These are phyloP conservation scores for Boletellus sp. DNA, from an alignment of 768 basidiomycete species.

Conservation along the genomic window DNA sequence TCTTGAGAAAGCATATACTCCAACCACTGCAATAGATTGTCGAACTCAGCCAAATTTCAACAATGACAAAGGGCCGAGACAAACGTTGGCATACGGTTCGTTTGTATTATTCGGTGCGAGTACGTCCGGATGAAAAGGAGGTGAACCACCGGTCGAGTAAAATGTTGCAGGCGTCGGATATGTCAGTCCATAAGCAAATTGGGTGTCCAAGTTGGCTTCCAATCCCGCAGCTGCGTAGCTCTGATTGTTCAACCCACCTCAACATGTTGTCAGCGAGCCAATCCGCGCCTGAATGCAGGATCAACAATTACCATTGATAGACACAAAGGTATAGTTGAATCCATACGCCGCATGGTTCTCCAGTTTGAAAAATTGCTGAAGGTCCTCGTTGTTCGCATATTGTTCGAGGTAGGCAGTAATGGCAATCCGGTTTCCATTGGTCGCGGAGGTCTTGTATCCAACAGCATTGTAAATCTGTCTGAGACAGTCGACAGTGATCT, in stretches of 20 bases:
- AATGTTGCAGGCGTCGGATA: constrained; percentile 58
- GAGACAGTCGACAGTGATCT: constrained; percentile 52
- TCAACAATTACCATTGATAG: constrained; percentile 49
- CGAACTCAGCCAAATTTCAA: neutral
- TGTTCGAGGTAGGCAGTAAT: constrained; percentile 53
- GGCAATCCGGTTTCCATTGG: constrained; percentile 47
- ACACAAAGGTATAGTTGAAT: constrained; percentile 49
- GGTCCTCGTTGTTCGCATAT: constrained; percentile 50
- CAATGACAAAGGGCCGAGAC: constrained; percentile 10
- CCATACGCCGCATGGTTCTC: constrained; percentile 47
- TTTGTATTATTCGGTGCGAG: constrained; percentile 41
- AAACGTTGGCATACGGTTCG: constrained; percentile 47
- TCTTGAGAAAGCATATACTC: constrained; percentile 48
- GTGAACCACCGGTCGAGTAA: constrained; percentile 59
- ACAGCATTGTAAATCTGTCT: constrained; percentile 53
- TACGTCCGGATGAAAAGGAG: constrained; percentile 53
- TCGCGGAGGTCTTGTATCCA: constrained; percentile 41
- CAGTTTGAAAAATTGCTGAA: constrained; percentile 47
- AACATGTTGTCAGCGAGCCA: constrained; percentile 6
- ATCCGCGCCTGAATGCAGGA: neutral
- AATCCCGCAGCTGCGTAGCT: constrained; percentile 46
- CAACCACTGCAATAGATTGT: constrained; percentile 47
- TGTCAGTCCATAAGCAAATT: constrained; percentile 63
- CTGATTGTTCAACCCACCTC: constrained; percentile 64
- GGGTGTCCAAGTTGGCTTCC: constrained; percentile 68